phyloP scores from a whole-genome alignment of 139 green algal genomes.

The Penium margaritaceum region DNA sequence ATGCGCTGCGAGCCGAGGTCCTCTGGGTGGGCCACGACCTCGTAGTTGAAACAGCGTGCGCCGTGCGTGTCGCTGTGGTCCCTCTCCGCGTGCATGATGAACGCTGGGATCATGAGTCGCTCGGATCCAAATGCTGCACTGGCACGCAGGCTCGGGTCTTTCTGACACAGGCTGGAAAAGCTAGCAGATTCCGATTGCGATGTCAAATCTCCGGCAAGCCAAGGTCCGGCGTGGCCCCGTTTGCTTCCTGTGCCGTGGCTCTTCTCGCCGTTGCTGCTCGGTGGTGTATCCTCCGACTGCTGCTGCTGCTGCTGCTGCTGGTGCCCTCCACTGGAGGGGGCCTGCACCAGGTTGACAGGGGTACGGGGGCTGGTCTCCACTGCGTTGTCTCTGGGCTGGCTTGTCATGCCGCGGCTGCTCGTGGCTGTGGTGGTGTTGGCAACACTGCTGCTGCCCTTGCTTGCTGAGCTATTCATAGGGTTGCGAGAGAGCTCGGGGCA shows the following conservation, averaged over 20 bases:
- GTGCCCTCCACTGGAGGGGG: no score
- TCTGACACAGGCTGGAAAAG: conserved; percentile 13
- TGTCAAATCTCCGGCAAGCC: background rate
- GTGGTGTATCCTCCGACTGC: no score
- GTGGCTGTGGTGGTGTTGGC: no score
- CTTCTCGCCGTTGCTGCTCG: background rate
- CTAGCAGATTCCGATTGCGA: background rate
- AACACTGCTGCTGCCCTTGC: no score
- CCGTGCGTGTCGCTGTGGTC: background rate
- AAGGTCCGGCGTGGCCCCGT: background rate
- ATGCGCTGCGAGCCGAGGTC: background rate
- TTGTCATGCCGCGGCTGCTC: no score
- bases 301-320: no score
- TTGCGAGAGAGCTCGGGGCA: no score
- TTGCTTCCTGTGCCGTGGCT: background rate
- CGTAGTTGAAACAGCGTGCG: background rate
- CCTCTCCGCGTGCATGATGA: conserved; percentile 5
- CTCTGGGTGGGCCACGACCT: conserved; percentile 18
- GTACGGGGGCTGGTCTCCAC: no score
- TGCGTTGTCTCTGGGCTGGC: no score
- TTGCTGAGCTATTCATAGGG: no score
- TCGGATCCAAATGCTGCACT: background rate
- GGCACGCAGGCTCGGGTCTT: background rate
- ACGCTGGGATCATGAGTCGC: background rate
- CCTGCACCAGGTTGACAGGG: no score